Percentiles rank a stretch among this genome's conserved stretches.
phyloP scores from a whole-genome alignment of 495 filamentous ascomycete genomes.

The Aspergillus sclerotioniger region DNA sequence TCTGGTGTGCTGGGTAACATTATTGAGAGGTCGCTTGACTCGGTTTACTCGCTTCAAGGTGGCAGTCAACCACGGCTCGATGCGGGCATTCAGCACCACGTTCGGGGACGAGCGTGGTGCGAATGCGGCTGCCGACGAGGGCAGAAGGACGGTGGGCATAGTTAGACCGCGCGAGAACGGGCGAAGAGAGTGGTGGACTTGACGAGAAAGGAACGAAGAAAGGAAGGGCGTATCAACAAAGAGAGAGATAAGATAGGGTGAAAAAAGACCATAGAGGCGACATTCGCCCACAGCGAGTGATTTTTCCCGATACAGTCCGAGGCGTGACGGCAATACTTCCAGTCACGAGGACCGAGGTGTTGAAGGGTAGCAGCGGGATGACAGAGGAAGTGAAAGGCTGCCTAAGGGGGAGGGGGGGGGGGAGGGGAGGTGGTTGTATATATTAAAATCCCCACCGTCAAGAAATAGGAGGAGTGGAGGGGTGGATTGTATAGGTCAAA shows the following conservation, averaged over 20 bases:
- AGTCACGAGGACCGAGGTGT: conserved; percentile 9
- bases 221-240: conserved; percentile 31
- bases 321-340: conserved; percentile 2
- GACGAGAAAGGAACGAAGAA: conserved; percentile 21
- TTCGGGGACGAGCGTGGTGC: conserved; percentile 93
- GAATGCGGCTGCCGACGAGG: conserved; percentile 94
- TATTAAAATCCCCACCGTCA: conserved; percentile 27
- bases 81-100: conserved; percentile 88
- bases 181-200: conserved; percentile 30
- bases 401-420: no score
- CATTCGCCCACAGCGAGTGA: conserved; percentile 45
- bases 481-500: conserved; percentile 31
- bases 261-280: conserved; percentile 41
- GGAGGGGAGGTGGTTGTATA: conserved; percentile 19
- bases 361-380: conserved; percentile 17
- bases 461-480: conserved; percentile 20
- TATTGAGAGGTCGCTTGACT: conserved; percentile 97
- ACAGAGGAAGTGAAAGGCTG: conserved; percentile 8
- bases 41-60: conserved; percentile 97
- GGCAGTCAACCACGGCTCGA: conserved; percentile 96
- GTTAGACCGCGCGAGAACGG: conserved; percentile 38
- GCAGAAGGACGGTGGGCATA: conserved; percentile 92
- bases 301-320: conserved; percentile 12
- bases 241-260: conserved; percentile 27
- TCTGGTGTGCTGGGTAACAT: conserved; percentile 92